These are phyloP conservation scores for Salix purpurea DNA, from an alignment of 345 rosid species.

Conservation along the genomic window DNA sequence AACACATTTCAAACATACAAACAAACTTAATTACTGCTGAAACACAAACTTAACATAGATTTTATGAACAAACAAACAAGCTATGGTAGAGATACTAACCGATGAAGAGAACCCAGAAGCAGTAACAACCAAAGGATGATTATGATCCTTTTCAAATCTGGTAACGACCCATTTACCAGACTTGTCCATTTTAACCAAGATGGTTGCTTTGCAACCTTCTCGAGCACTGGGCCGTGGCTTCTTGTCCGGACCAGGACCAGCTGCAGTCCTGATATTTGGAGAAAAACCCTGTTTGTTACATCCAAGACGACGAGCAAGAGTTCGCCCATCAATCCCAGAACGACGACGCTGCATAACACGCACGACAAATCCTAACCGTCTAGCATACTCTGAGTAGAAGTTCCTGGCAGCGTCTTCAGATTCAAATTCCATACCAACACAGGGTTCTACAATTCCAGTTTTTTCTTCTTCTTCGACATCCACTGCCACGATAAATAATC, in stretches of 20 bases:
- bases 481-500: conserved; percentile 28
- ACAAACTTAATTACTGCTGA: too few relatives aligned
- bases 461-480: conserved; percentile 43
- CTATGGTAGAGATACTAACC: conserved; percentile 33
- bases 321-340: conserved; percentile 69
- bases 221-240: conserved; percentile 58
- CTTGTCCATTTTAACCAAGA: conserved; percentile 71
- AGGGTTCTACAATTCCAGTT: conserved; percentile 47
- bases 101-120: conserved; percentile 40
- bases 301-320: conserved; percentile 77
- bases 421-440: conserved; percentile 76
- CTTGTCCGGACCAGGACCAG: conserved; percentile 50
- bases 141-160: conserved; percentile 72
- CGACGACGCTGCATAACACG: conserved; percentile 81
- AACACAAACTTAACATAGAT: neutral
- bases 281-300: conserved; percentile 86
- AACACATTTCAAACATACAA: too few relatives aligned
- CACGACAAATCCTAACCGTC: conserved; percentile 58
- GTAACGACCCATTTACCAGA: conserved; percentile 80
- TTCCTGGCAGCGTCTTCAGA: conserved; percentile 69
- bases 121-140: conserved; percentile 57
- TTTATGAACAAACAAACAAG: neutral
- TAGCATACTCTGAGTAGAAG: conserved; percentile 63
- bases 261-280: conserved; percentile 36
- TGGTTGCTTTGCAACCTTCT: conserved; percentile 84